Evolutionary conservation across 371 early-diverging fungal species (phyloP).

Genomic region (Batkoa obscura): DNA sequence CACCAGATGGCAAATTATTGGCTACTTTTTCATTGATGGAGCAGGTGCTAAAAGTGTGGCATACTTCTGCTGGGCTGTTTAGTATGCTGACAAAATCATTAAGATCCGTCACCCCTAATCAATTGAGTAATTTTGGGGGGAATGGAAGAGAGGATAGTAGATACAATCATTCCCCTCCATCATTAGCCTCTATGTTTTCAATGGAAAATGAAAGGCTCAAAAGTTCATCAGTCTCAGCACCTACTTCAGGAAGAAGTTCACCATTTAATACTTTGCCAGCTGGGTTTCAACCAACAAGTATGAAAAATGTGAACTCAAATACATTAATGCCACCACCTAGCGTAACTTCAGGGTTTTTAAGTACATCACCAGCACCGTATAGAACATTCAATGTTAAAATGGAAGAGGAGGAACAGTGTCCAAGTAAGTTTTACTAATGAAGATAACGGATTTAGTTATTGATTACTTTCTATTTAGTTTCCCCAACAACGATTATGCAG

Average conservation of each 20-base stretch:
- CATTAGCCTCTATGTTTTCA: not conserved
- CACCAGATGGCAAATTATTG: constrained; percentile 57
- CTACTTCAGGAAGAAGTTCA: not conserved
- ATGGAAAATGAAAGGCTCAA: not conserved
- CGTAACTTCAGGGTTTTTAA: not conserved
- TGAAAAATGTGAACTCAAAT: too few species aligned
- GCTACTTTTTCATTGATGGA: constrained; percentile 54
- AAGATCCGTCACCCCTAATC: not conserved
- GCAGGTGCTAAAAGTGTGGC: constrained; percentile 54
- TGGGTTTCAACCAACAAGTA: too few species aligned
- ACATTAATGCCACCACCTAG: too few species aligned
- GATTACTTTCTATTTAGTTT: not conserved
- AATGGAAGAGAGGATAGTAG: not conserved
- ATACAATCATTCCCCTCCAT: not conserved
- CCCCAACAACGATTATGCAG: not conserved
- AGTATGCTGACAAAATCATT: constrained; percentile 43
- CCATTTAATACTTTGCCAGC: not conserved
- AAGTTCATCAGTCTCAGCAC: not conserved
- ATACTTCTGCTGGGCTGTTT: constrained; percentile 45
- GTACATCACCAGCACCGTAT: not conserved
- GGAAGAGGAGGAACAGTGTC: not conserved
- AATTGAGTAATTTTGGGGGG: not conserved
- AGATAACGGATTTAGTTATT: not conserved
- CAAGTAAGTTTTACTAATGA: not conserved
- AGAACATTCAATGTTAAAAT: not conserved